phyloP scores from a whole-genome alignment of 768 basidiomycete genomes.

The Lentinus brumalis region DNA sequence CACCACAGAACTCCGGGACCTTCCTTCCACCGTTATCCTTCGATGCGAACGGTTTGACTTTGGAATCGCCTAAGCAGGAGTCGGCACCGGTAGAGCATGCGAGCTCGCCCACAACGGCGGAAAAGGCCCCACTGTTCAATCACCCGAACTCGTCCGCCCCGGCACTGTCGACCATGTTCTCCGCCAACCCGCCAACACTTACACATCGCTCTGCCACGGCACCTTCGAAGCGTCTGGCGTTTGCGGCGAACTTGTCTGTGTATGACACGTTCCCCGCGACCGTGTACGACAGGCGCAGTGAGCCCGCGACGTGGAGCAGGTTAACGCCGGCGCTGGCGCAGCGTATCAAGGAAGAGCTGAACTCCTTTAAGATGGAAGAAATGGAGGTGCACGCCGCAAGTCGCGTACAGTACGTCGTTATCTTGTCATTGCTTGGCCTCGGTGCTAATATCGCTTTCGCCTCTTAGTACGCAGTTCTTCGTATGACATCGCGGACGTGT shows the following conservation, averaged over 20 bases:
- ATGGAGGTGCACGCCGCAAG: constrained; percentile 98
- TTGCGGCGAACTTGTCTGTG: constrained; percentile 90
- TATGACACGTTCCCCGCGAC: constrained; percentile 94
- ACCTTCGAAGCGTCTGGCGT: constrained; percentile 72
- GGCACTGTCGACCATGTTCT: constrained; percentile 63
- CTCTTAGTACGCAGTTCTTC: constrained; percentile 80
- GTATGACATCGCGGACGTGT: constrained; percentile 50
- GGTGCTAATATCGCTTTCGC: constrained; percentile 10
- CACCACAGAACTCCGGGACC: constrained; percentile 22
- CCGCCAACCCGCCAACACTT: constrained; percentile 49
- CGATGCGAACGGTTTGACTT: constrained; percentile 39
- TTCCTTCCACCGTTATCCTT: constrained; percentile 63
- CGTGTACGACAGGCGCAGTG: constrained; percentile 93
- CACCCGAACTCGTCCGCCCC: constrained; percentile 95
- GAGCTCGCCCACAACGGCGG: constrained; percentile 37
- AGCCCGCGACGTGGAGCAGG: constrained; percentile 96
- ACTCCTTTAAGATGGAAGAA: constrained; percentile 99
- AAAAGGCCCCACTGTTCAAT: constrained; percentile 61
- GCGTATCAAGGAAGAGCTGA: constrained; percentile 96
- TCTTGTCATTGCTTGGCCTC: constrained; percentile 11
- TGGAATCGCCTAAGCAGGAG: constrained; percentile 43
- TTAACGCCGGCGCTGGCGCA: constrained; percentile 94
- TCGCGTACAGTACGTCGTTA: constrained; percentile 75
- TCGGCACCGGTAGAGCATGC: constrained; percentile 29
- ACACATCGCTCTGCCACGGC: constrained; percentile 73